Percentiles rank a stretch among this genome's conserved stretches.
Conservation (phyloP, 2,329 filamentous ascomycete species). For the Ophiocordyceps australis region DNA sequence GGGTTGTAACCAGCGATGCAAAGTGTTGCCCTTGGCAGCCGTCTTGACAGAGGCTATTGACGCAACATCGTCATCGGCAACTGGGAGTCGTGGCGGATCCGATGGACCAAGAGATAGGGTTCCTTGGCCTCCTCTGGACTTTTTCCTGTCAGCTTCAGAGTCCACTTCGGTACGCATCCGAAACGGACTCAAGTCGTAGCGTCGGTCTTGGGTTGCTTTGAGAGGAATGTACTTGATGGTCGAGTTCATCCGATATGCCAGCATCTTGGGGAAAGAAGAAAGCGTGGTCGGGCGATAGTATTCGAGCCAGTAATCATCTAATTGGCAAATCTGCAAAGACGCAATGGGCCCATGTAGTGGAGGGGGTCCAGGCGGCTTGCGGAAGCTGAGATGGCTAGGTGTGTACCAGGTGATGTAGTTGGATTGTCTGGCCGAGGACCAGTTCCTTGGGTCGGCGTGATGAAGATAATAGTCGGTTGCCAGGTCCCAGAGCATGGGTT, state of each 20-base stretch:
- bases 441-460: slow-evolving; percentile 63
- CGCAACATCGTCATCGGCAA: slow-evolving; percentile 19
- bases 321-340: slow-evolving; percentile 35
- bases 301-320: slow-evolving; percentile 94
- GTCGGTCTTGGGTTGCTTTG: slow-evolving; percentile 51
- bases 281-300: slow-evolving; percentile 83
- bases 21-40: slow-evolving; percentile 27
- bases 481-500: slow-evolving; percentile 95
- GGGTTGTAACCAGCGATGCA: slow-evolving; percentile 45
- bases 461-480: slow-evolving; percentile 92
- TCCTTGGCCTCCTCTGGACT: slow-evolving; percentile 44
- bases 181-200: slow-evolving; percentile 79
- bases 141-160: slow-evolving; percentile 42
- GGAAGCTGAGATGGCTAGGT: slow-evolving; percentile 47
- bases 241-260: slow-evolving; percentile 81
- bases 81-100: slow-evolving; percentile 11
- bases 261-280: slow-evolving; percentile 83
- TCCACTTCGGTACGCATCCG: slow-evolving; percentile 52
- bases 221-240: slow-evolving; percentile 70
- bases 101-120: slow-evolving; percentile 51
- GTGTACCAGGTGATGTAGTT: slow-evolving; percentile 88
- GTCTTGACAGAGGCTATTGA: slow-evolving; percentile 19
- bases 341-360: slow-evolving; percentile 16
- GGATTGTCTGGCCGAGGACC: slow-evolving; percentile 40
- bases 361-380: slow-evolving; percentile 30